Evolutionary conservation across 2,329 filamentous ascomycete genomes (phyloP).

Genomic region (Metarhizium anisopliae): DNA sequence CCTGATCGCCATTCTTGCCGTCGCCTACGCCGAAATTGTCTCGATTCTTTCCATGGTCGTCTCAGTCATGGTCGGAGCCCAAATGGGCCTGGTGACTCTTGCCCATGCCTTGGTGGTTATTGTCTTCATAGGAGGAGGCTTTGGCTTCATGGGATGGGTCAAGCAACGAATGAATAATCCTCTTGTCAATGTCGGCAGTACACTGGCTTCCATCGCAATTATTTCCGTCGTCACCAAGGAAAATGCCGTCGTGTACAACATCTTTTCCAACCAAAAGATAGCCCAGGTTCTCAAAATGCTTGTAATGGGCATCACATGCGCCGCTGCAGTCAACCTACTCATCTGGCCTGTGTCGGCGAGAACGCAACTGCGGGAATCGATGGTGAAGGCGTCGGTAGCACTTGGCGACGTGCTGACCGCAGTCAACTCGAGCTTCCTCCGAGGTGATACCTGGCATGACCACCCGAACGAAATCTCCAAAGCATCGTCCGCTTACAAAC

Average conservation of each 20-base stretch:
- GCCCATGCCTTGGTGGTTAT: constrained; percentile 70
- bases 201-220: constrained; percentile 71
- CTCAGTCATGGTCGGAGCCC: constrained; percentile 63
- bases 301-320: constrained; percentile 62
- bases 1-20: constrained; percentile 62
- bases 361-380: constrained; percentile 57
- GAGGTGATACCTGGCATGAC: constrained; percentile 34
- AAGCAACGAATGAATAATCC: constrained; percentile 68
- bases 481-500: constrained; percentile 40
- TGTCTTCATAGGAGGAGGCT: constrained; percentile 70
- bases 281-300: constrained; percentile 61
- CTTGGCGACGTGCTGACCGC: constrained; percentile 70
- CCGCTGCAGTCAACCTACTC: constrained; percentile 60
- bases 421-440: constrained; percentile 74
- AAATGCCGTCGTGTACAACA: constrained; percentile 66
- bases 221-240: constrained; percentile 84
- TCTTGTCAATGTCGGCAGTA: constrained; percentile 71
- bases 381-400: constrained; percentile 62
- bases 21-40: constrained; percentile 57
- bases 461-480: constrained; percentile 4
- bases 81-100: constrained; percentile 54
- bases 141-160: constrained; percentile 76
- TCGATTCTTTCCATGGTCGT: constrained; percentile 75
- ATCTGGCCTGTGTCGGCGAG: constrained; percentile 70
- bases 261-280: constrained; percentile 56